Base-by-base conservation (phyloP, 169 alveolate species). In the Babesia ovis region DNA sequence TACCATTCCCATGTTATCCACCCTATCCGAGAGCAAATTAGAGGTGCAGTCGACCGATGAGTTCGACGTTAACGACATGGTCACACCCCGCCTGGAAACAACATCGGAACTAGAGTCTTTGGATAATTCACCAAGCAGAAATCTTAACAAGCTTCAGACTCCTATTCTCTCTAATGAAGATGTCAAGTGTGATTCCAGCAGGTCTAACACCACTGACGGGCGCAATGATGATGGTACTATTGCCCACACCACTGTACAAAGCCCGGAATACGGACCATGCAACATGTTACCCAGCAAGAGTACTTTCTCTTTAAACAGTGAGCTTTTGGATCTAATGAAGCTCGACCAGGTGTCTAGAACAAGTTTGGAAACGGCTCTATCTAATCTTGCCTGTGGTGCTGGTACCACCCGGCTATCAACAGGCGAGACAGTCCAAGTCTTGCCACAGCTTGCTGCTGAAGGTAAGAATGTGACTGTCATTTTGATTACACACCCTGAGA, bases 361-460 rank as follows among this genome's bases (percentile, higher is more conserved):
- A 9, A 46, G n/a, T 37, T n/a, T 64, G 29, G 61, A 64, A 50
- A 16, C 41, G 29, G 74, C 74, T 20, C 41, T 64, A 20, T 64
- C 74, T 2, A 50, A 20, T 22, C 50, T 50, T 14, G 50, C 61
- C 3, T 46, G 16, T 37, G 61, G 51, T 20, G 48, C 27, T 14
- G 58, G 58, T 11, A 20, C 42, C 9, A 20, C 58, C 12, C 50
- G n/a, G 4, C 29, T 61, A 50, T 45, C 62, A 3, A 6, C 51
- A n/a, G 61, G 62, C 12, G 56, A 14, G 31, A 23, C 72, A 4
- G 72, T 61, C n/a, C 55, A 32, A 22, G 58, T 61, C 9, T 46
- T 34, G 4, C 72, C 72, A 3, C 29, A 61, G 18, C 23, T 61
- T 3, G 58, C 12, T 18, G 20, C 72, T 43, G 58, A 32, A 22